Conservation (phyloP, 176 grass and related monocot genomes). For the Phoenix roebelenii region DNA sequence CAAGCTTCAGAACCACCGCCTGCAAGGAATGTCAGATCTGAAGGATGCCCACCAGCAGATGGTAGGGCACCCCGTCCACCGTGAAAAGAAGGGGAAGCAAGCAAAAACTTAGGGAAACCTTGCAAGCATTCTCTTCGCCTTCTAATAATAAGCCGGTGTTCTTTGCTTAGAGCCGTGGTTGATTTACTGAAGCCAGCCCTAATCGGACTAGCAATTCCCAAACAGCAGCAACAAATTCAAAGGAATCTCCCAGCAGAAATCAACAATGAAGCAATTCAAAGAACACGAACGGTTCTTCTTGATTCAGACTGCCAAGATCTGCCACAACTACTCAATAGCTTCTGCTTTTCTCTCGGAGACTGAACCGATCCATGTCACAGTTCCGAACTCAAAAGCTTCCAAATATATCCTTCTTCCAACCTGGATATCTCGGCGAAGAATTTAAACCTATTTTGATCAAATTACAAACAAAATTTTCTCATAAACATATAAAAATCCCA, state of each 20-base stretch:
- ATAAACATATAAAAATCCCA: too few species aligned
- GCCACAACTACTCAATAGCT: too few species aligned
- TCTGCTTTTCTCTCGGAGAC: too few species aligned
- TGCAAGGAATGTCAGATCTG: slow-evolving; percentile 69
- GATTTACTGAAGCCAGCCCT: slow-evolving; percentile 62
- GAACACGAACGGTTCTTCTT: too few species aligned
- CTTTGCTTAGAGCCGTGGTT: slow-evolving; percentile 76
- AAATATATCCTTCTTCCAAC: too few species aligned
- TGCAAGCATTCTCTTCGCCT: slow-evolving; percentile 46
- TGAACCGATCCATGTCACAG: too few species aligned
- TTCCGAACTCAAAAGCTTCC: too few species aligned
- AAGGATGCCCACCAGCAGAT: slow-evolving; percentile 86
- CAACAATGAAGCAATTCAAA: too few species aligned
- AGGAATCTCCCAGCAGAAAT: background rate
- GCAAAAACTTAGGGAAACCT: slow-evolving; percentile 62
- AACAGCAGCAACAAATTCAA: background rate
- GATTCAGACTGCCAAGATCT: too few species aligned
- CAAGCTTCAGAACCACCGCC: slow-evolving; percentile 51
- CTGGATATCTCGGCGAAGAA: too few species aligned
- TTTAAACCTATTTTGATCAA: too few species aligned
- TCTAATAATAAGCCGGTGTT: slow-evolving; percentile 26
- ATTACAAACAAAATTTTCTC: too few species aligned
- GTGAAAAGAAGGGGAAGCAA: slow-evolving; percentile 81
- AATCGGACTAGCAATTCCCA: slow-evolving; percentile 41
- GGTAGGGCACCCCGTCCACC: slow-evolving; percentile 80